Base-by-base conservation (phyloP, 2,329 filamentous ascomycete genomes). In the Nannizziopsis barbatae region DNA sequence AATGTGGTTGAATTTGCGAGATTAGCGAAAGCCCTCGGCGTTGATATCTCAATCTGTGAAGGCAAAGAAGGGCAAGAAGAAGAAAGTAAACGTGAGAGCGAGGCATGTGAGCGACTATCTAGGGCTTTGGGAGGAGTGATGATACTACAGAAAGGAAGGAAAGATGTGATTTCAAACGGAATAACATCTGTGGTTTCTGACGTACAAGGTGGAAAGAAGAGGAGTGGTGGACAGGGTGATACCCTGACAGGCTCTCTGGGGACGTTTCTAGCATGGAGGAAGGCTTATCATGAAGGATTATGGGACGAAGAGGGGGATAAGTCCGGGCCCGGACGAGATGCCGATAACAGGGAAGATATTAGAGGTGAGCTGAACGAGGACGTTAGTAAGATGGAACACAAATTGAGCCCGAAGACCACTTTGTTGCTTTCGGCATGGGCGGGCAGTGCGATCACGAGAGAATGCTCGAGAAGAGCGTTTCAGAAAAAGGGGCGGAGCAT, bases 141-240 rank as follows among this genome's bases (percentile, higher is more conserved):
- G 0, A 81, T 98, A 48, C 76, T 96, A 39, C 86, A 95, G 65
- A 98, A 98, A 71, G 92, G 92, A 1, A 64, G 68, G 1, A 79
- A 79, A 52, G 92, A 98, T 66, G 80, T 83, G 55, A 86, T 98
- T 52, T 87, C 83, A 2, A 85, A 95, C 58, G 86, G 89, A 10
- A 71, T 76, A 50, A 74, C 74, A 47, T 94, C 85, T n/a, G 68
- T 89, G 20, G 71, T 84, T 0, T 84, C 83, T 20, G 88, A 95
- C 57, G 68, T 89, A 2, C 69, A 79, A 59, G 92, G 92, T 7
- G 90, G 90, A 1, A 68, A 80, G 64, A 98, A 98, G 77, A 75
- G 92, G 55, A 90, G 86, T 50, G 92, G 90, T 42, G 92, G 92
- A 0, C 92, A 98, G 68, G 92, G 92, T 1, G 92, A 98, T 68